Base-by-base conservation (phyloP, 2,329 filamentous ascomycete species). In the Westerdykella sp. region DNA sequence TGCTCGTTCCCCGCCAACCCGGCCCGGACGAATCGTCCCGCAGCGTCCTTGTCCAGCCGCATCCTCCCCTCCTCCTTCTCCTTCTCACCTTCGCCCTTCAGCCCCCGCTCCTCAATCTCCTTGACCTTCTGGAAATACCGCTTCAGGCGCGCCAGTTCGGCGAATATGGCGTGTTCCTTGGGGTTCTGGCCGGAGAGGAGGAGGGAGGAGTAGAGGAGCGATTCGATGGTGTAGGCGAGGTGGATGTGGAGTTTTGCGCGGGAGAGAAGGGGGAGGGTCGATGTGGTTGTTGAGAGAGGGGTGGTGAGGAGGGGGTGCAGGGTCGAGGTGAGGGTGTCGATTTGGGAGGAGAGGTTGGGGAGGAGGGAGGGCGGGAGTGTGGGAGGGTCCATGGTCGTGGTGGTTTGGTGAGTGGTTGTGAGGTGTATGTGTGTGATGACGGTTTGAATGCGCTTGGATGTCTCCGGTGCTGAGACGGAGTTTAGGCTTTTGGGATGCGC, bases 51-150 rank as follows among this genome's bases (percentile, higher is more conserved):
- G 60, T 96, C 77, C 18, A 85, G 59, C 16, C 67, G 79, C 49
- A 87, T 70, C 32, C 32, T 35, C n/a, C 5, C 16, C 12, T 35
- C 88, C 55, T 80, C 78, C 59, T 84, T 89, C 61, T 95, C 75
- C 31, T 82, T 60, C 28, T 65, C 80, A 1, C 71, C 76, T 25
- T 77, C 25, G 4, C 25, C 11, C 9, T 28, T 28, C 25, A 28
- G 11, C 25, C 25, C 25, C 25, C 25, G 25, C 11, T 28, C 25
- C 67, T 96, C 89, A 3, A 81, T 77, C 12, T 75, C 73, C 61
- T 93, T 87, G 64, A 97, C 91, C 72, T 97, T 98, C 46, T 79
- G 81, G 69, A 95, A 95, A 67, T 97, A 97, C 62, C 89, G 85
- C 66, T 84, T 88, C 42, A 97, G 83, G 44, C 93, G 82, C 45